These are phyloP conservation scores for Suhomyces sp. DNA, from an alignment of 805 yeast species.

Conservation along the genomic window DNA sequence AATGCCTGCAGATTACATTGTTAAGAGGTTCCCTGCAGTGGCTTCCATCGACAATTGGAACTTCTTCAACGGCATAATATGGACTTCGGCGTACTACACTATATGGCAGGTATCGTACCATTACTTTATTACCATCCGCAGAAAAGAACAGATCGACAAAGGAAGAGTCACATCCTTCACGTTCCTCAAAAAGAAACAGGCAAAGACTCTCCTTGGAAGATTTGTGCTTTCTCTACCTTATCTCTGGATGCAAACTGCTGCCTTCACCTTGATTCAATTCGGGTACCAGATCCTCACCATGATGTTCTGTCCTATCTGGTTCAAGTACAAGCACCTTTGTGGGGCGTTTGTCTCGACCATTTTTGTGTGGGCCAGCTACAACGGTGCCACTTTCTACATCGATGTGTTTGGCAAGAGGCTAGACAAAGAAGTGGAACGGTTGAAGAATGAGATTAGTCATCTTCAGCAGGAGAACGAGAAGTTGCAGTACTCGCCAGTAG, in stretches of 20 bases:
- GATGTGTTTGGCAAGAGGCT: constrained; percentile 89
- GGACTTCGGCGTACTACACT: constrained; percentile 80
- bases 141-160: constrained; percentile 74
- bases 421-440: constrained; percentile 75
- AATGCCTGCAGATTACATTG: constrained; percentile 49
- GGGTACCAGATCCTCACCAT: constrained; percentile 82
- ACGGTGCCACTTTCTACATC: constrained; percentile 93
- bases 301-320: constrained; percentile 89
- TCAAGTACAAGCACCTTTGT: constrained; percentile 63
- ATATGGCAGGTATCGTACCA: constrained; percentile 90
- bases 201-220: constrained; percentile 61
- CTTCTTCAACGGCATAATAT: constrained; percentile 61
- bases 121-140: constrained; percentile 81
- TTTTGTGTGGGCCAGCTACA: constrained; percentile 78
- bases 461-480: constrained; percentile 39
- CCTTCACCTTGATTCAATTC: constrained; percentile 84
- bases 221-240: constrained; percentile 81
- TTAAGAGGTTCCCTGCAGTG: constrained; percentile 78
- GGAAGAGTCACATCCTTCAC: constrained; percentile 89
- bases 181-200: constrained; percentile 70
- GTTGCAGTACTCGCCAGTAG: constrained; percentile 7
- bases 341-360: constrained; percentile 65
- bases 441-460: constrained; percentile 68
- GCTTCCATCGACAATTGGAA: constrained; percentile 64
- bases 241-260: constrained; percentile 76